These are phyloP conservation scores for Ogataea pignaliae DNA, from an alignment of 805 yeast species.

Conservation along the genomic window DNA sequence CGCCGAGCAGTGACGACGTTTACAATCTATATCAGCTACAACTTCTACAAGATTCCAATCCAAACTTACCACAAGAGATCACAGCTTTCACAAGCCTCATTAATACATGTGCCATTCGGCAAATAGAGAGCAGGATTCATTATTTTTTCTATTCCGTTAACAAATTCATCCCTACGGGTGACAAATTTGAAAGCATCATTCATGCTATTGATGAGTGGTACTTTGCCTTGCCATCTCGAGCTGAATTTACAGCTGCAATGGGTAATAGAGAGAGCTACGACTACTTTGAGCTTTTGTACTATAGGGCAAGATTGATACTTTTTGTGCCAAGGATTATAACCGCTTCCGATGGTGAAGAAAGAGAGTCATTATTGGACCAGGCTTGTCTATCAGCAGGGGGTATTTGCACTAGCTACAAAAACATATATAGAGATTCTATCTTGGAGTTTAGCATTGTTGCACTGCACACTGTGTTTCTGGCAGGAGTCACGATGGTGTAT, in stretches of 20 bases:
- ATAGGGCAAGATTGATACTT: slow-evolving; percentile 14
- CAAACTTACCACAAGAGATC: slow-evolving; percentile 11
- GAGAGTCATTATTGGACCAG: slow-evolving; percentile 11
- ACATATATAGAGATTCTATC: slow-evolving; percentile 16
- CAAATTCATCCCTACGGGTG: slow-evolving; percentile 8
- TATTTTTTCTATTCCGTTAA: slow-evolving; percentile 14
- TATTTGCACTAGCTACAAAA: slow-evolving; percentile 17
- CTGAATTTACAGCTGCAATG: slow-evolving; percentile 8
- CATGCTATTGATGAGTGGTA: slow-evolving; percentile 17
- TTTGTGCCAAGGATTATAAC: slow-evolving; percentile 16
- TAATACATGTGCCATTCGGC: slow-evolving; percentile 15
- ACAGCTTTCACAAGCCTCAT: slow-evolving; percentile 13
- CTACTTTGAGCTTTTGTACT: slow-evolving; percentile 16
- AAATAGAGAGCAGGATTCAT: slow-evolving; percentile 19
- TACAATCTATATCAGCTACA: slow-evolving; percentile 12
- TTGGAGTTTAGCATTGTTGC: slow-evolving; percentile 21
- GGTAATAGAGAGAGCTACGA: slow-evolving; percentile 16
- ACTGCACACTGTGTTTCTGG: slow-evolving; percentile 19
- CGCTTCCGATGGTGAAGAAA: slow-evolving; percentile 3
- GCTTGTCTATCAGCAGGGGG: slow-evolving; percentile 21
- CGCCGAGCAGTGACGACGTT: slow-evolving; percentile 9
- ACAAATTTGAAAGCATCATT: slow-evolving; percentile 11
- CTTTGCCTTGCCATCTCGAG: slow-evolving; percentile 6
- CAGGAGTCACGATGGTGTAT: slow-evolving; percentile 26
- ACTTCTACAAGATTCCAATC: slow-evolving; percentile 11